Evolutionary conservation across 768 basidiomycete species (phyloP), one percentile per base, ranked within the genome.

Genomic region (Podaxis sp.): DNA sequence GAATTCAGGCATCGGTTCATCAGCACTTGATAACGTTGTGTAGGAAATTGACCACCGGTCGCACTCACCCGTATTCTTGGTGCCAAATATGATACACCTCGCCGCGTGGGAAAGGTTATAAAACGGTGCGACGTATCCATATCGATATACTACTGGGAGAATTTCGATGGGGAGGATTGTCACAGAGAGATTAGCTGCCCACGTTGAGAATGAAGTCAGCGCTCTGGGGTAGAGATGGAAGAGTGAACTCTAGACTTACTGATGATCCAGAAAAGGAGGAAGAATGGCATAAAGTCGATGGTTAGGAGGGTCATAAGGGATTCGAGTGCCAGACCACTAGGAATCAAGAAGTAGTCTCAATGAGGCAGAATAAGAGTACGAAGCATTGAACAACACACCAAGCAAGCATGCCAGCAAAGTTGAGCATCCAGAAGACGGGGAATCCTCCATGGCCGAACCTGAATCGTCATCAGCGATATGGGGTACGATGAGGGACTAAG

Each of bases 221-320:
- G 2, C 29, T 33, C 8, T 2, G 29, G 29, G 29, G 29, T 33
- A 33, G 29, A 33, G 29, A 33, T 33, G 29, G 29, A 33, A 2
- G 29, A 22, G 6, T 46, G 19, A 53, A 19, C 13, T 33, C 29
- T 33, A 33, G 25, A 70, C 79, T 52, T 64, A 84, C 85, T 64
- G 65, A 90, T 88, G 65, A 91, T 84, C 84, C 85, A 86, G 8
- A 82, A 54, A 47, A 88, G 72, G 68, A 89, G 79, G 78, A 90
- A 89, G 73, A 85, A 79, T 0, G 85, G 77, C 13, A 88, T 72
- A 62, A 82, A 82, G 61, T 76, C 74, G 12, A 71, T 4, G 3
- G 85, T 88, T 58, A 90, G 67, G 13, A 89, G 67, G 2, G 83
- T 84, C 38, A 87, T 70, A 70, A 87, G 70, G 6, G 86, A 72